Conservation (phyloP, 2,329 filamentous ascomycete species). For the Aspergillus neotritici region DNA sequence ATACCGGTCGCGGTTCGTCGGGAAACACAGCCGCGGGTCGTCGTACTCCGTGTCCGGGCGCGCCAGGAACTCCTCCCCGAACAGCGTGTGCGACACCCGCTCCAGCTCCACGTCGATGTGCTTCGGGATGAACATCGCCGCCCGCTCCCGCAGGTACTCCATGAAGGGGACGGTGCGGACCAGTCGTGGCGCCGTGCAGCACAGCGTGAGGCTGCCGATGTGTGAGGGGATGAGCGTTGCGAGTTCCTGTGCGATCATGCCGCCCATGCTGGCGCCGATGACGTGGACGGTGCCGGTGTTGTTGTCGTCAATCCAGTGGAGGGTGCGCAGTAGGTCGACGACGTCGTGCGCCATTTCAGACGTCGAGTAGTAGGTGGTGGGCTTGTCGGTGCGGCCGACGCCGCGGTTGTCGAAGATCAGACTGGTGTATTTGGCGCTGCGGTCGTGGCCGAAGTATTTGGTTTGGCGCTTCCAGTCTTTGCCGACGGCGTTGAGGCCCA, state of each 20-base stretch:
- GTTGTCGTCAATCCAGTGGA: slow-evolving; percentile 65
- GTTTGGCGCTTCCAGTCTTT: slow-evolving; percentile 78
- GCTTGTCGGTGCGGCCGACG: slow-evolving; percentile 74
- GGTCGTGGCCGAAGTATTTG: slow-evolving; percentile 70
- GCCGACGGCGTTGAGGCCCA: slow-evolving; percentile 67
- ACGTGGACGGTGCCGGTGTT: slow-evolving; percentile 63
- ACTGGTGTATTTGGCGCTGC: slow-evolving; percentile 62
- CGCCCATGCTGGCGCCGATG: slow-evolving; percentile 75
- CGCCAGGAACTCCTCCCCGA: slow-evolving; percentile 58
- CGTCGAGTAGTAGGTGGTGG: slow-evolving; percentile 70
- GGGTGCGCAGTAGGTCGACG: slow-evolving; percentile 61
- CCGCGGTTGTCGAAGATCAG: slow-evolving; percentile 80
- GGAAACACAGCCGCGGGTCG: slow-evolving; percentile 46
- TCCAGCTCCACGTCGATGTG: slow-evolving; percentile 60
- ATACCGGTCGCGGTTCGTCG: slow-evolving; percentile 74
- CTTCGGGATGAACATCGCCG: slow-evolving; percentile 62
- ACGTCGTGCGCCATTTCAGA: slow-evolving; percentile 77
- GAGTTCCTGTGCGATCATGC: slow-evolving; percentile 88
- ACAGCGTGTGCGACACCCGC: slow-evolving; percentile 61
- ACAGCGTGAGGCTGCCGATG: slow-evolving; percentile 53
- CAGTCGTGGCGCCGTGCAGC: slow-evolving; percentile 57
- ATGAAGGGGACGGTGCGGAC: slow-evolving; percentile 54
- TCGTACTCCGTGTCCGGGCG: slow-evolving; percentile 55
- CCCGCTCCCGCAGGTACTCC: slow-evolving; percentile 58
- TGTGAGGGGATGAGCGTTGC: slow-evolving; percentile 37